phyloP scores from a whole-genome alignment of 2,329 filamentous ascomycete genomes.

The Plectosphaerella sp. region DNA sequence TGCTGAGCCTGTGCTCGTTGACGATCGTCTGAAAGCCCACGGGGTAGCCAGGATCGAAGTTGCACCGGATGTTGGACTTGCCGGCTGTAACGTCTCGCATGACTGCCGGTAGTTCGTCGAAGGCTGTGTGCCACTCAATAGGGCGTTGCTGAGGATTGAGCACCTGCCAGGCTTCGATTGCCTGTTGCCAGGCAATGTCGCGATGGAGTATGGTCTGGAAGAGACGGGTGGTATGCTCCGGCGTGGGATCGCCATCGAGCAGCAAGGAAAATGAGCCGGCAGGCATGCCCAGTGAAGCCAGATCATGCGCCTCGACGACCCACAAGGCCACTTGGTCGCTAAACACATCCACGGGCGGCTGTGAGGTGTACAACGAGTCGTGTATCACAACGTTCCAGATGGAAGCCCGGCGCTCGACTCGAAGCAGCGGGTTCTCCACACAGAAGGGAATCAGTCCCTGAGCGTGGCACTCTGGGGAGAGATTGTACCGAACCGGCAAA shows the following conservation, averaged over 20 bases:
- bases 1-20: neutral
- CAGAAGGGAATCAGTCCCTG: slow-evolving; percentile 4
- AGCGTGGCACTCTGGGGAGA: slow-evolving; percentile 2
- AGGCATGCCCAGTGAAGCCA: neutral
- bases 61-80: neutral
- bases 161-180: neutral
- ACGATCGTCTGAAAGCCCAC: neutral
- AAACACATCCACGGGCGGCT: neutral
- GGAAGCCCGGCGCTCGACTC: slow-evolving; percentile 1
- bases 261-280: neutral
- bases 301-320: slow-evolving; percentile 1
- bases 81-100: neutral
- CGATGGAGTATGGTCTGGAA: neutral
- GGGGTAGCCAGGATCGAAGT: slow-evolving; percentile 2
- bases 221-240: neutral
- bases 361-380: too few species aligned
- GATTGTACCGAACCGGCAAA: too few species aligned
- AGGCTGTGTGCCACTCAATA: neutral
- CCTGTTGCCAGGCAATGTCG: slow-evolving; percentile 1
- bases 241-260: neutral
- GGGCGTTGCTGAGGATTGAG: neutral
- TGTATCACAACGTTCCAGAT: neutral
- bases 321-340: neutral
- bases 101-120: neutral
- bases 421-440: neutral